Evolutionary conservation across 306 rosid genomes (phyloP).

Genomic region (Luffa acutangula): DNA sequence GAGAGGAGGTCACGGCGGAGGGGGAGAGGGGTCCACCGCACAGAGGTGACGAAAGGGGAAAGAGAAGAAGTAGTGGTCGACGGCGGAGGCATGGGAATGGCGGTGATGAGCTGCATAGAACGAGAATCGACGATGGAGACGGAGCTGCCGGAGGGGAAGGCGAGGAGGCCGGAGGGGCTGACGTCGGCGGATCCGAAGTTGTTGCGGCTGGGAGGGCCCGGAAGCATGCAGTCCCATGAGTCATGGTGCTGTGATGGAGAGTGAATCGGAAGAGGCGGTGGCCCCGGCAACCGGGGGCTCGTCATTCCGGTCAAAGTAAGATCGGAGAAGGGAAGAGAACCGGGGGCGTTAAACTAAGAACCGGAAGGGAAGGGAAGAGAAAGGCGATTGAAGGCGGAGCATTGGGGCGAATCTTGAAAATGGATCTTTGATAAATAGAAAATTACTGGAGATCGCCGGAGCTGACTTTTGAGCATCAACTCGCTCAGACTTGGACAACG

Average conservation of each 20-base stretch:
- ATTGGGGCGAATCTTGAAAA: not conserved
- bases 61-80: constrained; percentile 22
- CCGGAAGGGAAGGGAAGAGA: not conserved
- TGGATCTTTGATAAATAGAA: not conserved
- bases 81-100: constrained; percentile 73
- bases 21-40: constrained; percentile 78
- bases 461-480: not conserved
- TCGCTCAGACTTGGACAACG: not conserved
- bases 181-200: constrained; percentile 90
- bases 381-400: not conserved
- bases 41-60: constrained; percentile 81
- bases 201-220: constrained; percentile 82
- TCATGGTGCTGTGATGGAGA: constrained; percentile 20
- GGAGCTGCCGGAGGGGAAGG: constrained; percentile 83
- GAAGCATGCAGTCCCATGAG: constrained; percentile 82
- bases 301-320: constrained; percentile 2
- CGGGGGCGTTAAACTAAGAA: not conserved
- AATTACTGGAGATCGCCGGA: not conserved
- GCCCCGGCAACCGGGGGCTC: constrained; percentile 6
- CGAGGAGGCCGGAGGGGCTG: constrained; percentile 67
- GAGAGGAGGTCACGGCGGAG: constrained; percentile 77
- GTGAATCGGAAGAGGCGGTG: not conserved
- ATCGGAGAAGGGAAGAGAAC: not conserved
- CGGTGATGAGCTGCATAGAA: constrained; percentile 68
- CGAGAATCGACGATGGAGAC: constrained; percentile 67